Conservation (phyloP, 352 stramenopile genomes). For the Pythium rishiriense region DNA sequence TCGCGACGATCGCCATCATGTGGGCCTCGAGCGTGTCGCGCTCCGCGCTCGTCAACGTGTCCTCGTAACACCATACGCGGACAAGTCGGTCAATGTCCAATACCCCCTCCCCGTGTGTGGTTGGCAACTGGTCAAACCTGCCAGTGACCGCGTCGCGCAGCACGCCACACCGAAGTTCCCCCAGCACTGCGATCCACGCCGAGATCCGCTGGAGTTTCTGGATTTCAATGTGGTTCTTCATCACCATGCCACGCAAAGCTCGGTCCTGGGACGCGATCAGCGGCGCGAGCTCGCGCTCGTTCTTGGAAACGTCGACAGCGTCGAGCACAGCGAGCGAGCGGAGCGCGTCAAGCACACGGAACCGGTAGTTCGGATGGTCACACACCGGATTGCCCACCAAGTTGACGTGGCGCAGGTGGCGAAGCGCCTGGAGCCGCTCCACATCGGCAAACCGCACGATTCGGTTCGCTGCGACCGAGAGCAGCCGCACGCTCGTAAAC, state of each 20-base stretch:
- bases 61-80: conserved; percentile 48
- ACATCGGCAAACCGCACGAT: conserved; percentile 49
- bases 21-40: conserved; percentile 46
- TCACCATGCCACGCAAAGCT: conserved; percentile 45
- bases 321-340: conserved; percentile 58
- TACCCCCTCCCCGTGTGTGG: conserved; percentile 33
- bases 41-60: conserved; percentile 34
- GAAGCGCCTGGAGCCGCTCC: conserved; percentile 34
- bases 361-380: conserved; percentile 68
- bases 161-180: conserved; percentile 60
- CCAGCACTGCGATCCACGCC: conserved; percentile 47
- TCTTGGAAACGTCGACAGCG: conserved; percentile 50
- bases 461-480: conserved; percentile 68
- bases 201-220: conserved; percentile 64
- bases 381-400: conserved; percentile 75
- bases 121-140: conserved; percentile 59
- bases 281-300: conserved; percentile 54
- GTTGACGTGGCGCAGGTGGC: conserved; percentile 63
- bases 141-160: conserved; percentile 36
- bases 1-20: conserved; percentile 66
- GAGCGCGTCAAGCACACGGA: conserved; percentile 55
- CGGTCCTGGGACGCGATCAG: conserved; percentile 57
- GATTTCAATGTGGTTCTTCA: conserved; percentile 71
- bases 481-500: conserved; percentile 52
- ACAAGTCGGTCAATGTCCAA: conserved; percentile 49